Base-by-base conservation (phyloP, 164 flowering plant genomes). In the Magnolia sinica region DNA sequence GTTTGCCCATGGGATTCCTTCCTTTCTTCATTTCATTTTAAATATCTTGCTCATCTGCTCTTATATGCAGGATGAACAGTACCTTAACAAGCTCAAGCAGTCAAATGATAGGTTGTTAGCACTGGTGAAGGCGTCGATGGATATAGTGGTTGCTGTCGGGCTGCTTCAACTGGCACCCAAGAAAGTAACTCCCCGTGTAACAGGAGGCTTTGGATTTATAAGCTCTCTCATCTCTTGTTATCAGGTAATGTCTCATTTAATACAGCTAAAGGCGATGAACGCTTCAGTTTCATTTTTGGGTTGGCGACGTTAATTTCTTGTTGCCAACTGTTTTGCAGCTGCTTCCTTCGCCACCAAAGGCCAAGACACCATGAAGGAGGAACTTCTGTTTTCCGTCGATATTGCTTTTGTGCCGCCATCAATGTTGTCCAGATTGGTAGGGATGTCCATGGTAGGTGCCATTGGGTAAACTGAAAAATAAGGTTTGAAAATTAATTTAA, bases 211-310 rank as follows among this genome's bases (percentile, higher is more conserved):
- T 76, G 99, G 99, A 77, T 93, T 96, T 76, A 80, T 80, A 58
- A 87, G 84, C 83, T 94, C 99, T 29, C 93, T 94, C 72, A 96
- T 96, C 75, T 94, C 99, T 18, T 96, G 98, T 79, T 96, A 96
- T 85, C 99, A 96, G 98, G 99, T 96, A 75, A 50, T 64, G 49
- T 16, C 8, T 20, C 49, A 10, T 67, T 73, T 8, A 8, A 2
- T 29, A 68, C 69, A n/a, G 6, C 11, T 29, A 50, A 14, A 23
- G 63, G 18, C 24, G n/a, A 64, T 55, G 29, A 59, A 16, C 8
- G 31, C 16, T 20, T 68, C 16, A 37, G 67, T 31, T 55, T 14
- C 37, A 72, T 23, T 24, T 64, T 24, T 61, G 11, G 6, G 74
- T 20, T 72, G 68, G 8, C n/a, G 31, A 45, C 4, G 18, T 31